Percentiles rank a stretch among this genome's conserved stretches.
Conservation (phyloP, 228 moss, liverwort and hornwort genomes). For the Sphagnum fallax region DNA sequence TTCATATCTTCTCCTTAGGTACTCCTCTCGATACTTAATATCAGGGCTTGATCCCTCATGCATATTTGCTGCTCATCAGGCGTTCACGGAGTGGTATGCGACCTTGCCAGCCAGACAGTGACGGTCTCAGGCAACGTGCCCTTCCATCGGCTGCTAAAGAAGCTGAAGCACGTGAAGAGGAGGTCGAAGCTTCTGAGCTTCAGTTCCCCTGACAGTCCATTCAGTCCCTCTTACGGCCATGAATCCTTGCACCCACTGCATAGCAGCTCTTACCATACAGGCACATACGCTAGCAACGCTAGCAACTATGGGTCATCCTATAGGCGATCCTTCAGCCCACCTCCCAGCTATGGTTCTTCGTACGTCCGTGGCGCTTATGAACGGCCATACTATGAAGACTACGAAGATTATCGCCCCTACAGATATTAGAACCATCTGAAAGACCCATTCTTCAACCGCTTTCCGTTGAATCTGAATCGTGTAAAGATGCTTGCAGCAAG, state of each 20-base stretch:
- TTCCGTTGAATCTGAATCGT: no score
- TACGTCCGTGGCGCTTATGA: conserved; percentile 24
- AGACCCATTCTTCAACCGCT: no score
- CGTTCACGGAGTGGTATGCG: conserved; percentile 39
- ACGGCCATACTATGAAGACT: conserved; percentile 49
- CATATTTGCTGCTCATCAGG: conserved; percentile 9
- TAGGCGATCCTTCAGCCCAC: conserved; percentile 36
- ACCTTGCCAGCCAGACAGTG: conserved; percentile 30
- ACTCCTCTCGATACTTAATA: no score
- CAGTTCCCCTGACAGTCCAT: conserved; percentile 15
- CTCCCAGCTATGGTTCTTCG: conserved; percentile 27
- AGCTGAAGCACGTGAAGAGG: conserved; percentile 50
- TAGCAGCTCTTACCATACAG: neutral
- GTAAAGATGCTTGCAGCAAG: no score
- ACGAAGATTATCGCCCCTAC: conserved; percentile 49
- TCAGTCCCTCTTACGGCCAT: conserved; percentile 5
- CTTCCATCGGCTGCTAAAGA: conserved; percentile 44
- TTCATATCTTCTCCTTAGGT: no score
- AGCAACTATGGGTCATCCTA: conserved; percentile 3
- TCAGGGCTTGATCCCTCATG: no score
- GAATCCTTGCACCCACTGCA: conserved; percentile 8
- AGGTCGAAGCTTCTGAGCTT: conserved; percentile 34
- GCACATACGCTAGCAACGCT: neutral
- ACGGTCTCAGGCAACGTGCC: conserved; percentile 49
- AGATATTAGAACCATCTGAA: conserved; percentile 1